Evolutionary conservation across 2,329 filamentous ascomycete genomes (phyloP), one percentile per base, ranked within the genome.

Genomic region (Sarocladium kiliense): DNA sequence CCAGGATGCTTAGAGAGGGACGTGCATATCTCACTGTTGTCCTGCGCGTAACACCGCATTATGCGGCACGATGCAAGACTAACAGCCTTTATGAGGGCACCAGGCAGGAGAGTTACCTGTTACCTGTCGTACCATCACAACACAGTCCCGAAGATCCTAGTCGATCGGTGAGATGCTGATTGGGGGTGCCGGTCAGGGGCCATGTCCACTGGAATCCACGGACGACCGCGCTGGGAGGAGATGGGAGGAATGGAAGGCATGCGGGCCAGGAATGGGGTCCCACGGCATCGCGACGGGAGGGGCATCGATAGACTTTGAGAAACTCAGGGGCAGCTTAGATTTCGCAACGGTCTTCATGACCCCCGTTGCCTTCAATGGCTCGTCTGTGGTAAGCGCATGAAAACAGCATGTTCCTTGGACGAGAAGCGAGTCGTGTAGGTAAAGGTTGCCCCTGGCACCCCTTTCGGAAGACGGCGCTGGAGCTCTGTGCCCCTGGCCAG

Each of bases 221-320:
- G 44, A 27, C 25, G 12, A 47, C 44, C 44, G 44, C 44, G 44
- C 44, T 47, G 23, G 44, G 25, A 3, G 21, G 14, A 11, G 23
- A 11, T 16, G 44, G n/a, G 44, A 18, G 25, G 39, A 23, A 44
- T 47, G 44, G 25, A 23, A 51, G 47, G 47, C 30, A 51, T 51
- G 47, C 47, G 47, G 44, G 47, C 47, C 47, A 51, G 47, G 47
- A 34, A 51, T 27, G 47, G 47, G 47, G 26, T 36, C 30, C 47
- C 41, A 19, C 26, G 27, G 27, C 44, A 47, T 47, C 44, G 44
- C 44, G 25, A 47, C 44, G 44, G 44, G 25, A 21, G 44, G 44
- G 44, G 25, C 23, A 27, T 30, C 21, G 44, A 47, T 30, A 47
- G 44, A 44, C 39, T 44, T 44, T 44, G n/a, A 18, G 39, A 47